Conservation (phyloP, 1,284 basidiomycete species). For the Heterobasidion parviporum region DNA sequence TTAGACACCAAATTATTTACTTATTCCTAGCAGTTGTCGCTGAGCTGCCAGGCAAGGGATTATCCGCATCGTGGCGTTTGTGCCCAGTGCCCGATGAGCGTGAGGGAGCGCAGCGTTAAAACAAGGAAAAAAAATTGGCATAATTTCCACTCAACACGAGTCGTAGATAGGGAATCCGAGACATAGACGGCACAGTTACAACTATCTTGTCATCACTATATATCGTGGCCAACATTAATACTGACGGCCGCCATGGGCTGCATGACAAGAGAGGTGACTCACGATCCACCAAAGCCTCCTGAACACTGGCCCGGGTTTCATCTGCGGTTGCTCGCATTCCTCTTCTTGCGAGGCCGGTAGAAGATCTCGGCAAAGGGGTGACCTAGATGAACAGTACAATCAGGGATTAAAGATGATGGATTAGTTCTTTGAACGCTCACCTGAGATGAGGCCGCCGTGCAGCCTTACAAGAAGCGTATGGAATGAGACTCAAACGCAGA, state of each 20-base stretch:
- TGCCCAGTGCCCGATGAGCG: no score
- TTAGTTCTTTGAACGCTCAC: conserved; percentile 9
- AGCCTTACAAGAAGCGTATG: conserved; percentile 35
- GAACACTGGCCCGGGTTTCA: conserved; percentile 5
- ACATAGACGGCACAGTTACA: neutral
- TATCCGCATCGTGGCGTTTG: no score
- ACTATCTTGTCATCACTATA: neutral
- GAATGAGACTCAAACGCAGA: conserved; percentile 25
- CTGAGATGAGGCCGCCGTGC: conserved; percentile 27
- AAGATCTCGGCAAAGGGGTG: conserved; percentile 11
- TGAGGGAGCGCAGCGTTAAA: no score
- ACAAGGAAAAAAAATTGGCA: neutral
- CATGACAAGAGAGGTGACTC: conserved; percentile 1
- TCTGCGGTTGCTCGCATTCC: conserved; percentile 15
- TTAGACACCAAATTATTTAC: no score
- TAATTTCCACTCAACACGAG: neutral
- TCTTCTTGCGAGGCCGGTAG: conserved; percentile 14
- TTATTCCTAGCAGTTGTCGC: no score
- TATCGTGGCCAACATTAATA: neutral
- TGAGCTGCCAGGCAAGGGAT: no score
- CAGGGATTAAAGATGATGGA: neutral
- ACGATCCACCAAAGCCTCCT: conserved; percentile 10
- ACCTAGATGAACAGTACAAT: neutral
- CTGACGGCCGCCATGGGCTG: neutral
- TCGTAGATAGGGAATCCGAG: neutral